A percentile compares a stretch with the other conserved stretches of the same genome.
Conservation (phyloP, 768 basidiomycete species). For the Stropharia rugosoannulata region DNA sequence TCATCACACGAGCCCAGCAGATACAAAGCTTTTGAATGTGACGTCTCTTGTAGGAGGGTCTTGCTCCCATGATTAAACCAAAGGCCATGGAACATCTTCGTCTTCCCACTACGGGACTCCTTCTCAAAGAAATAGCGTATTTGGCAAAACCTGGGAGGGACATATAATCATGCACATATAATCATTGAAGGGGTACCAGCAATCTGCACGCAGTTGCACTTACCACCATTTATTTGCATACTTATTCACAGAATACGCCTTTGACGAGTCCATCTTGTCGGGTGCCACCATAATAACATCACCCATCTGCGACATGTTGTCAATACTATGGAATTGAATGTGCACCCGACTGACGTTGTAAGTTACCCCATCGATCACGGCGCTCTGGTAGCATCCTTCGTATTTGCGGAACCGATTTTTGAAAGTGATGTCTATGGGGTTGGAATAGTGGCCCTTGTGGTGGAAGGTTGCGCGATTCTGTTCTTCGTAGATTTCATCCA, state of each 20-base stretch:
- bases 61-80: slow-evolving; percentile 71
- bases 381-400: slow-evolving; percentile 39
- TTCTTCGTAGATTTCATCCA: slow-evolving; percentile 24
- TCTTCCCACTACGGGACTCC: slow-evolving; percentile 31
- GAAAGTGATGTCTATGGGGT: slow-evolving; percentile 37
- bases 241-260: slow-evolving; percentile 32
- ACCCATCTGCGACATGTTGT: slow-evolving; percentile 43
- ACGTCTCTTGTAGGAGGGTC: slow-evolving; percentile 63
- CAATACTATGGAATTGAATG: not conserved
- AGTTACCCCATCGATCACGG: slow-evolving; percentile 53
- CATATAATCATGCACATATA: not conserved
- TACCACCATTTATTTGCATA: slow-evolving; percentile 65
- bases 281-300: slow-evolving; percentile 65
- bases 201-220: slow-evolving; percentile 12
- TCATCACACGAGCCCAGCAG: slow-evolving; percentile 57
- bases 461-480: slow-evolving; percentile 3
- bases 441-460: slow-evolving; percentile 27
- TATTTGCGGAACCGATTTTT: slow-evolving; percentile 15
- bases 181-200: not conserved
- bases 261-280: slow-evolving; percentile 41
- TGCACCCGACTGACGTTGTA: slow-evolving; percentile 45
- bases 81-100: slow-evolving; percentile 66
- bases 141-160: slow-evolving; percentile 58
- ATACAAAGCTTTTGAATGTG: slow-evolving; percentile 62
- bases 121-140: slow-evolving; percentile 63